Percentiles rank a stretch among this genome's conserved stretches.
Evolutionary conservation across 345 rosid genomes (phyloP).

Genomic region (Rhizophora apiculata): DNA sequence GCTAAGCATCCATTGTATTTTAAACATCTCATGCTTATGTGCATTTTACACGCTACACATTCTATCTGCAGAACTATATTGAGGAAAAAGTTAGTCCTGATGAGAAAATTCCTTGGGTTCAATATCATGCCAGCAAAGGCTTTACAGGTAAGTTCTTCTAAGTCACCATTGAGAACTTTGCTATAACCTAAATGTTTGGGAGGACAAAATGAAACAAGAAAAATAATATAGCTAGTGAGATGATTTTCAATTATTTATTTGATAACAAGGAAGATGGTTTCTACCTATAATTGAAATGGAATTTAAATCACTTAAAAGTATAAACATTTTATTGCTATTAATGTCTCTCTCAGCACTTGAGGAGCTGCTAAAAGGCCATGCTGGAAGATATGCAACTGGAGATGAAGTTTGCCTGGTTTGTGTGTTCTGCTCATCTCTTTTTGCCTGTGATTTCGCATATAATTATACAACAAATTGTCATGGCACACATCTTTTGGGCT

Average conservation of each 20-base stretch:
- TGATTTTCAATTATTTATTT: too few species aligned
- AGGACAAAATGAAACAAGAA: too few species aligned
- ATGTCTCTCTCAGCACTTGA: conserved; percentile 57
- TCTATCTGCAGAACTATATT: conserved; percentile 42
- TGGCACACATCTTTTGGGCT: too few species aligned
- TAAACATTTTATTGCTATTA: conserved; percentile 6
- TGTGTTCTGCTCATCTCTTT: not conserved
- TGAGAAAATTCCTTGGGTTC: conserved; percentile 51
- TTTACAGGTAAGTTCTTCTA: conserved; percentile 48
- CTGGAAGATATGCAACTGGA: conserved; percentile 77
- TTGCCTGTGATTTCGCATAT: not conserved
- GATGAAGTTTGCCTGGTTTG: conserved; percentile 67
- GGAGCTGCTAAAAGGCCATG: conserved; percentile 50
- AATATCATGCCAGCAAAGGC: conserved; percentile 56
- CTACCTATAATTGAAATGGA: too few species aligned
- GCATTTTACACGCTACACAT: not conserved
- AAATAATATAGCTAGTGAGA: too few species aligned
- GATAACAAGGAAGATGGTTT: not conserved
- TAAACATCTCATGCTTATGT: not conserved
- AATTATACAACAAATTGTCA: too few species aligned
- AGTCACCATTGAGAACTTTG: not conserved
- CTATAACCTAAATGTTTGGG: too few species aligned
- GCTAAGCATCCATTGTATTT: not conserved
- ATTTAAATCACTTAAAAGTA: not conserved
- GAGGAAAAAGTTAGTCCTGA: conserved; percentile 50